These are phyloP conservation scores for Phialophora chinensis DNA, from an alignment of 2,329 filamentous ascomycete genomes.

Conservation along the genomic window DNA sequence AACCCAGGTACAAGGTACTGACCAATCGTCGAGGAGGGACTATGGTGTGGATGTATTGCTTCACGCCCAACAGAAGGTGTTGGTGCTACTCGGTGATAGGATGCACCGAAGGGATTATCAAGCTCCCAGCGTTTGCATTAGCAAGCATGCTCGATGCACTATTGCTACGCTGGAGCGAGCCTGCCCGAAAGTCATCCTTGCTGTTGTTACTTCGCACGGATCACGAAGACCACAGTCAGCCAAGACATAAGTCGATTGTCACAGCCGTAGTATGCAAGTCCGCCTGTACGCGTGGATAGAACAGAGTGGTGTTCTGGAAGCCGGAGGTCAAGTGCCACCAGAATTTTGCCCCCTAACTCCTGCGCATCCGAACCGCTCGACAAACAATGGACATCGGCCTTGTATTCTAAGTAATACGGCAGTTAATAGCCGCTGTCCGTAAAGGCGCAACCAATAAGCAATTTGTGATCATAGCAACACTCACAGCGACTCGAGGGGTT, in stretches of 20 bases:
- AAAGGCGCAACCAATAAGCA: background rate
- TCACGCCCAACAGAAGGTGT: background rate
- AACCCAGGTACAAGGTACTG: background rate
- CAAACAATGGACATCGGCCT: background rate
- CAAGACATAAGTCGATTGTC: background rate
- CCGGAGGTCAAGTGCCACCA: background rate
- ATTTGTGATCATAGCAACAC: background rate
- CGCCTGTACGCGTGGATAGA: background rate
- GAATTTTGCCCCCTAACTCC: background rate
- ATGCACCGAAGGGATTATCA: slow-evolving; percentile 1
- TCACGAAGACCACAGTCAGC: slow-evolving; percentile 4
- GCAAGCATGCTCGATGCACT: slow-evolving; percentile 3
- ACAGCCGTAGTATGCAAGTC: background rate
- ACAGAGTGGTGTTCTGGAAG: background rate
- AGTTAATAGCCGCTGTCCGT: background rate
- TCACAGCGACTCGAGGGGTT: background rate
- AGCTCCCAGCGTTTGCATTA: slow-evolving; percentile 8
- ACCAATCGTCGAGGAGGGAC: background rate
- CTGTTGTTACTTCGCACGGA: background rate
- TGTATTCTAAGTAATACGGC: background rate
- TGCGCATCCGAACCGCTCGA: background rate
- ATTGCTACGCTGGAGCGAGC: background rate
- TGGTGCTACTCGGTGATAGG: slow-evolving; percentile 2
- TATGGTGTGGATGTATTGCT: background rate
- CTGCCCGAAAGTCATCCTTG: background rate